Conservation (phyloP, 768 basidiomycete genomes). For the Naganishia vaughanmartiniae region DNA sequence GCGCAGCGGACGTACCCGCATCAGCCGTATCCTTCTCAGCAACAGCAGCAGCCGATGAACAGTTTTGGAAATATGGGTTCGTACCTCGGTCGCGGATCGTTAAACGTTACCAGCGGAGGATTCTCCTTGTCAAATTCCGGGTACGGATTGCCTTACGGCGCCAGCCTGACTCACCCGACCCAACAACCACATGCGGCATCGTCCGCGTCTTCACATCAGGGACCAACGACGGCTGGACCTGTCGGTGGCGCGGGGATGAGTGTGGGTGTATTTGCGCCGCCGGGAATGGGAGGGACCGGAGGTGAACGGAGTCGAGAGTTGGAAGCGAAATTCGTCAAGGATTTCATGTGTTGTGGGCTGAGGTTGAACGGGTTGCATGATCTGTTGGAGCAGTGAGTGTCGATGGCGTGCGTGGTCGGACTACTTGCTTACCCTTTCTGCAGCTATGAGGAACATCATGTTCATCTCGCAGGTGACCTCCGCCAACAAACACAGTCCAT, state of each 20-base stretch:
- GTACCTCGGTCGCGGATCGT: conserved; percentile 18
- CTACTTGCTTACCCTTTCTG: neutral
- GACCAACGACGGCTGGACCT: neutral
- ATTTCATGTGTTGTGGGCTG: conserved; percentile 49
- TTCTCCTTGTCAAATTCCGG: conserved; percentile 2
- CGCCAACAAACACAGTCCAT: conserved; percentile 33
- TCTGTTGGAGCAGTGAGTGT: conserved; percentile 50
- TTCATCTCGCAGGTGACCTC: conserved; percentile 45
- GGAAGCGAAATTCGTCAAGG: conserved; percentile 47
- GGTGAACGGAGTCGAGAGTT: conserved; percentile 39
- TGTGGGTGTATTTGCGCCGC: conserved; percentile 8
- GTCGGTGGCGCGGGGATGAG: conserved; percentile 5
- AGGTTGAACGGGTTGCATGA: conserved; percentile 50
- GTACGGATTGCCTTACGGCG: conserved; percentile 4
- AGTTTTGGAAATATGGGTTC: conserved; percentile 27
- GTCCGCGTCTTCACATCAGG: neutral
- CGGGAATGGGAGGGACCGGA: conserved; percentile 16
- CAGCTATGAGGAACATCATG: conserved; percentile 52
- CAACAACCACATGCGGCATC: conserved; percentile 3
- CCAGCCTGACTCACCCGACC: neutral
- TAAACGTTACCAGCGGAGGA: neutral
- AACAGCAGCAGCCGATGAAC: conserved; percentile 5
- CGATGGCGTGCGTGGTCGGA: neutral
- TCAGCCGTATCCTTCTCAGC: neutral
- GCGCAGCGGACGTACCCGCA: neutral